Conservation (phyloP, 768 basidiomycete species). For the Russula virescens region DNA sequence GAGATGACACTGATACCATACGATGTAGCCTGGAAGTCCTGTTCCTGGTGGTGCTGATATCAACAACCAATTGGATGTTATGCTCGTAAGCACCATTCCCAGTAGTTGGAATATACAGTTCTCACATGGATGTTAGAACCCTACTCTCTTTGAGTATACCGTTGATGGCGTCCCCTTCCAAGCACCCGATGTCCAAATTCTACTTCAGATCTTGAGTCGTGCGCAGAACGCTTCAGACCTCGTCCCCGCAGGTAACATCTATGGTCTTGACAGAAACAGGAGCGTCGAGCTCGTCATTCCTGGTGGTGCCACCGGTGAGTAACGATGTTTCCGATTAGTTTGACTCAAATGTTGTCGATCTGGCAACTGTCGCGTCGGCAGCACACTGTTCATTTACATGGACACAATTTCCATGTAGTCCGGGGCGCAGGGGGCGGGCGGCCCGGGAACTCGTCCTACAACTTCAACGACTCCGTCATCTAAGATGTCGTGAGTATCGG, state of each 20-base stretch:
- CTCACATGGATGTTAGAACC: no score
- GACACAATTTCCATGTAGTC: constrained; percentile 19
- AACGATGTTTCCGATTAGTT: no score
- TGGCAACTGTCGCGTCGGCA: not conserved
- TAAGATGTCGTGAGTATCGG: constrained; percentile 38
- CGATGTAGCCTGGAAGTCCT: no score
- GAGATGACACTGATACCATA: constrained; percentile 31
- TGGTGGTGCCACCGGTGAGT: not conserved
- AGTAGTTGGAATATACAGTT: no score
- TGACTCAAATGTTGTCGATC: not conserved
- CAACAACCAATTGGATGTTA: no score
- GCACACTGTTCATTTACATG: constrained; percentile 13
- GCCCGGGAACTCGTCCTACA: constrained; percentile 15
- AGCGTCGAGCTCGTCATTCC: constrained; percentile 39
- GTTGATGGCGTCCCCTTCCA: no score
- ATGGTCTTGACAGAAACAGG: constrained; percentile 40
- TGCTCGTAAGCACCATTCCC: not conserved
- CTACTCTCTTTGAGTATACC: no score
- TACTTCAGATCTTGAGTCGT: constrained; percentile 1
- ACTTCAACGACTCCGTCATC: constrained; percentile 36
- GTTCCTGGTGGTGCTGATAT: no score
- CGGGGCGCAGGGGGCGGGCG: constrained; percentile 20
- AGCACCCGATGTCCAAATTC: no score
- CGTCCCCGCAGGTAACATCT: constrained; percentile 44
- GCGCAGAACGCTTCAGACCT: constrained; percentile 36